These are phyloP conservation scores for Dicorynia guianensis DNA, from an alignment of 306 rosid species.

Conservation along the genomic window DNA sequence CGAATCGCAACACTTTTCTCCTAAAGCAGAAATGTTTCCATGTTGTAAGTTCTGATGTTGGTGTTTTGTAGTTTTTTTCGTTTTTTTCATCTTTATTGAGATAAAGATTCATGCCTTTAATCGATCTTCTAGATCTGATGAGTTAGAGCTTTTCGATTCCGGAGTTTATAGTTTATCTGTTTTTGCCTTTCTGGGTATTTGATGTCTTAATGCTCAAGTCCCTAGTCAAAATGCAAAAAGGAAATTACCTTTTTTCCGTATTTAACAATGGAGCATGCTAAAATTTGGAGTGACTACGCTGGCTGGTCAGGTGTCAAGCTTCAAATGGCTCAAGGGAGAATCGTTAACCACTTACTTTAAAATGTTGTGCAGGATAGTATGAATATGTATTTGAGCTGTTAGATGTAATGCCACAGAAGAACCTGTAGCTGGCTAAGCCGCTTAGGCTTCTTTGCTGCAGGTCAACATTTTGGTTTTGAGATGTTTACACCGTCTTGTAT, in stretches of 20 bases:
- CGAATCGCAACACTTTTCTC: constrained; percentile 25
- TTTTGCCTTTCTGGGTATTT: background rate
- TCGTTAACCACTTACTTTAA: too few species aligned
- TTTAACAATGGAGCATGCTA: background rate
- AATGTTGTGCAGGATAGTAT: too few species aligned
- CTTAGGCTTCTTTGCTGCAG: too few species aligned
- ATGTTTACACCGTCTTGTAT: too few species aligned
- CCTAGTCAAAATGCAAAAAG: background rate
- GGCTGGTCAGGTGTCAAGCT: background rate
- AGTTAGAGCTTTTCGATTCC: background rate
- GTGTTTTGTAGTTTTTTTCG: background rate
- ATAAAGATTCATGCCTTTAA: background rate
- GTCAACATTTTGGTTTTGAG: too few species aligned
- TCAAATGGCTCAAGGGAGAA: background rate
- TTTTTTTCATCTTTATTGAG: background rate
- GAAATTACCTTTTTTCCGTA: background rate
- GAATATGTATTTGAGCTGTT: too few species aligned
- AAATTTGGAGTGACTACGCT: background rate
- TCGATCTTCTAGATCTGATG: background rate
- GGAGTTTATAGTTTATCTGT: background rate
- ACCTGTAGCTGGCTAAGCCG: too few species aligned
- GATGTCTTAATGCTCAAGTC: background rate
- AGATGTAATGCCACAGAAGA: too few species aligned
- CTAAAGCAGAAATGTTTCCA: constrained; percentile 3
- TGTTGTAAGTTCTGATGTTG: background rate